Evolutionary conservation across 352 stramenopile genomes (phyloP), one percentile per base, ranked within the genome.

Genomic region (Globisporangium rhizosaccharum): DNA sequence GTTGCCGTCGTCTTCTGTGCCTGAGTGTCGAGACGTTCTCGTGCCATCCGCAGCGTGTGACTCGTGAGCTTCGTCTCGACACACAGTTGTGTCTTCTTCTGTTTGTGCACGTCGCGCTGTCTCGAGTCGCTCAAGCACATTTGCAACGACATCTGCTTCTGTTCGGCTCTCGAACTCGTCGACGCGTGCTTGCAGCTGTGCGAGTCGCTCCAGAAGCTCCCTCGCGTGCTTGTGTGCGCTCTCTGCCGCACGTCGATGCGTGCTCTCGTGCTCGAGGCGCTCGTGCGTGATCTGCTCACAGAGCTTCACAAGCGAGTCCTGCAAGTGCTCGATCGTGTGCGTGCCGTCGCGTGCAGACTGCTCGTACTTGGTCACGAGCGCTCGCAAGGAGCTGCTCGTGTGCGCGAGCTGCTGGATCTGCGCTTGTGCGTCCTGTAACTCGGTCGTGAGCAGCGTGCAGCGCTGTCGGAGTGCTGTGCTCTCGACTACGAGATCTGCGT

Each of bases 241-340:
- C 33, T 37, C 33, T 10, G 7, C 36, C 17, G 42, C 33, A 26
- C 69, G 25, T 18, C 57, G 42, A 33, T 67, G 33, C 18, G 25
- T 41, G 1, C 51, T 37, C 23, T 52, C 39, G 39, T 74, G 49
- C 2, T 63, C 28, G 0, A 55, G 47, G 14, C 70, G 57, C 44
- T 82, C 72, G 4, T 53, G 25, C n/a, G 68, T 53, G 17, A 75
- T 47, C 37, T 82, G 66, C 37, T 71, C 48, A 45, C 67, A 75
- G 1, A 79, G 41, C 12, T 62, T 61, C 6, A 68, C 48, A 1
- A 82, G 61, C 0, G 73, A 79, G 37, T 75, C 65, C 61, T 82
- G 70, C 9, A 82, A 48, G 3, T 65, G 61, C 17, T 71, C 65
- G 30, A 82, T 79, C 10, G 70, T 76, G 55, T 75, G 42, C 0